Base-by-base conservation (phyloP, 2,329 filamentous ascomycete genomes). In the Cordyceps fumosorosea region DNA sequence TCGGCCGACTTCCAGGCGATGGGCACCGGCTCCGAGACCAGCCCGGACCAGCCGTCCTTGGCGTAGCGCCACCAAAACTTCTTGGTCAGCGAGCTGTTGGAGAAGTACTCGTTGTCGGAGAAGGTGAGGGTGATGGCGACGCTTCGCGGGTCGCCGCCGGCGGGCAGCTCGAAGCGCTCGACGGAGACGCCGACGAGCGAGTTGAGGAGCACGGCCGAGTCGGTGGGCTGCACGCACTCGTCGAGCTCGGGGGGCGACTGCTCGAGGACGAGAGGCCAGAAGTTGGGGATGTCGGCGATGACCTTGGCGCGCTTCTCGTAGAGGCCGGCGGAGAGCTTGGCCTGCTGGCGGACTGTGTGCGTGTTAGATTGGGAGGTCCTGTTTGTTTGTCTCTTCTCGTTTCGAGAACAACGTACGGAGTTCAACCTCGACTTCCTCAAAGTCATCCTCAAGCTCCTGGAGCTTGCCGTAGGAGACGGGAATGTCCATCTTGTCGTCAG, bases 231-330 rank as follows among this genome's bases (percentile, higher is more conserved):
- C 72, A 98, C 89, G 81, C 88, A 92, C 76, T 91, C 88, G 77
- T 96, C 92, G 68, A 99, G 84, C 66, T 96, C 91, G 53, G 84
- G 82, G 2, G 93, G 92, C 3, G 90, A 87, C 77, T 92, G 89
- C 79, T 96, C 90, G 73, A 98, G 83, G 62, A 97, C 93, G 63
- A 96, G 84, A n/a, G 90, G 82, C 95, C 95, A 98, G 85, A 98
- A 99, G 78, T 90, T 86, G 68, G 86, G 84, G 71, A 97, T 93
- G 71, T 87, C 81, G 66, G 83, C 76, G 66, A 95, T 80, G 66
- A 91, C 76, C 68, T 84, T 82, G 67, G 84, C 81, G 72, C 93
- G 91, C 77, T 89, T 90, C 69, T 84, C 81, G 80, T 91, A 96
- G 65, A 96, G 83, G 51, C 88, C 82, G 64, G 81, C 79, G 70